Conservation (phyloP, 257 asterid species). For the Oldenlandia corymbosa region DNA sequence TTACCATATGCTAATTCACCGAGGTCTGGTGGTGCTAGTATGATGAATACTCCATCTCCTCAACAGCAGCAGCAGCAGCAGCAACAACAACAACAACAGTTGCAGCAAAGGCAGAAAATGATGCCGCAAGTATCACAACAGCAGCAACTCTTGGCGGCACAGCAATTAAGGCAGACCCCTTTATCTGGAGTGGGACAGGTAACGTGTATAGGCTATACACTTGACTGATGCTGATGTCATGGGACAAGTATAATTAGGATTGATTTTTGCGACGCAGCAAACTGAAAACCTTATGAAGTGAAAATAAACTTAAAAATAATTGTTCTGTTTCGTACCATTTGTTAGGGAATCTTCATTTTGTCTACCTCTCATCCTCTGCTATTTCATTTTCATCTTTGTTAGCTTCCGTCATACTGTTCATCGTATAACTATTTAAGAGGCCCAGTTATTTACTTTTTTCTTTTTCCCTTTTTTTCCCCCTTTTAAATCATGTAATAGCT, state of each 20-base stretch:
- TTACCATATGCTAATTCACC: constrained; percentile 91
- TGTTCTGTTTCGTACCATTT: no score
- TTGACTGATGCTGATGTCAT: background rate
- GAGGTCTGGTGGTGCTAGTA: constrained; percentile 69
- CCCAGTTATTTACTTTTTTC: background rate
- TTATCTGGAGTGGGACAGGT: constrained; percentile 90
- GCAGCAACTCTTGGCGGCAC: constrained; percentile 80
- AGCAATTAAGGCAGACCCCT: constrained; percentile 72
- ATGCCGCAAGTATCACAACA: constrained; percentile 68
- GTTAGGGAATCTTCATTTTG: background rate
- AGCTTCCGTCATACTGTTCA: background rate
- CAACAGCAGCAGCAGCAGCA: constrained; percentile 73
- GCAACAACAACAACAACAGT: constrained; percentile 42
- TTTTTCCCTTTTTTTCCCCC: no score
- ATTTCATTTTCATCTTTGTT: background rate
- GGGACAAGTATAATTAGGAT: background rate
- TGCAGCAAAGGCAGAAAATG: constrained; percentile 76
- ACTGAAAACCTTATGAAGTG: background rate
- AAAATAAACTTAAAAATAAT: background rate
- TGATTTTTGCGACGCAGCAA: background rate
- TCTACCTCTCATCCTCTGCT: background rate
- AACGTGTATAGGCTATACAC: constrained; percentile 13
- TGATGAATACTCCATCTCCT: constrained; percentile 97
- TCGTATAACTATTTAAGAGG: background rate
- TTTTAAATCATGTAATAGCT: background rate